phyloP scores from a whole-genome alignment of 441 rosid genomes.

The Arabidopsis hybrid region DNA sequence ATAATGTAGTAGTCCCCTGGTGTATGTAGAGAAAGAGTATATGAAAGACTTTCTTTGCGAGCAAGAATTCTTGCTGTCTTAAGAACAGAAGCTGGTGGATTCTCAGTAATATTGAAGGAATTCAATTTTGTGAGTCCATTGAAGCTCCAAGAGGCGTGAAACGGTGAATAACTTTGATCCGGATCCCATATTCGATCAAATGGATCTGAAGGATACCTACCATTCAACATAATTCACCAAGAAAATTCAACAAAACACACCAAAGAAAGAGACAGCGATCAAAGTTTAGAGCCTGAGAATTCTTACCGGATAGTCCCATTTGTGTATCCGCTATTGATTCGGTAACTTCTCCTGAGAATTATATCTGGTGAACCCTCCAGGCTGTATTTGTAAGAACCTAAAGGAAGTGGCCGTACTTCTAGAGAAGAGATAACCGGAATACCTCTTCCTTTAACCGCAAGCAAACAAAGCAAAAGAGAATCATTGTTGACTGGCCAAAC shows the following conservation, averaged over 20 bases:
- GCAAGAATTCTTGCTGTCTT: conserved; percentile 80
- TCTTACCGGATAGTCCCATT: conserved; percentile 69
- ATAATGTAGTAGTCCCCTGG: conserved; percentile 66
- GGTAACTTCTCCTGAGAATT: conserved; percentile 63
- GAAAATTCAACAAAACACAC: conserved; percentile 7
- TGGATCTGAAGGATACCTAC: conserved; percentile 86
- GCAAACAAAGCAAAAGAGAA: conserved; percentile 62
- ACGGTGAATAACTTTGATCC: conserved; percentile 67
- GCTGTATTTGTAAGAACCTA: conserved; percentile 66
- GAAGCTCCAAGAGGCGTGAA: conserved; percentile 61
- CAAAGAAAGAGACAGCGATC: conserved; percentile 1
- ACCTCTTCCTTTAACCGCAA: conserved; percentile 56
- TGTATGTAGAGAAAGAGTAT: conserved; percentile 55
- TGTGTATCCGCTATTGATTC: conserved; percentile 73
- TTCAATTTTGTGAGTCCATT: conserved; percentile 43
- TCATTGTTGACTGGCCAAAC: conserved; percentile 65
- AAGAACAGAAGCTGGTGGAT: conserved; percentile 75
- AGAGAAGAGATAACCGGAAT: conserved; percentile 81
- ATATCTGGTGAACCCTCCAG: conserved; percentile 50
- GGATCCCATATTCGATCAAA: conserved; percentile 92
- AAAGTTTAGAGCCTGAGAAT: neutral
- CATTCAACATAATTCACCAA: conserved; percentile 25
- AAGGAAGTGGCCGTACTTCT: conserved; percentile 83
- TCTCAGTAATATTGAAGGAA: conserved; percentile 57
- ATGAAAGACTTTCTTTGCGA: conserved; percentile 61